Evolutionary conservation across 2,329 filamentous ascomycete species (phyloP), one percentile per base, ranked within the genome.

Genomic region (Chrysosporium keratinophilum): DNA sequence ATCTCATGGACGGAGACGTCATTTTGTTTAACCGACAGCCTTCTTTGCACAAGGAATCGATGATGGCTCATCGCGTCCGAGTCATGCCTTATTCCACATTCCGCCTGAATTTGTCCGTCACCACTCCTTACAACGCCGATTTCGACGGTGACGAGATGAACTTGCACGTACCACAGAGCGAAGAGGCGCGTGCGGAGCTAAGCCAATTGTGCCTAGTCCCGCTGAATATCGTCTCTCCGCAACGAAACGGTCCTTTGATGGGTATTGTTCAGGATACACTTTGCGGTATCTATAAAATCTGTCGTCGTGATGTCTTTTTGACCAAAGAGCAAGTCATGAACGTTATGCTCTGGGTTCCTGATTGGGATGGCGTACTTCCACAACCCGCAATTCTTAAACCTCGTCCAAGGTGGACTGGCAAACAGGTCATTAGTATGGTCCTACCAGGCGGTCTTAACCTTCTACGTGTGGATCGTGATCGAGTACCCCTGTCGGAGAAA

Each of bases 81-180:
- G 93, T 99, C 57, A 97, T 98, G 90, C 93, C 93, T 2, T 98
- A 95, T 71, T 98, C 93, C 5, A 99, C 93, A 1, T 99, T 99
- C 77, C 85, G 93, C 59, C 80, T 99, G 45, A 99, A 99, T 66
- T 72, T 98, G 62, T 98, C 93, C 0, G 93, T 98, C 65, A 98
- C 94, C 0, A 95, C 90, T 28, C 93, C 93, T 0, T 99, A 99
- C 78, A 99, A 99, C 74, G 93, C 93, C 63, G 93, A 98, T 87
- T 98, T 98, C 74, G 93, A 98, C 67, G 93, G 93, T 74, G 93
- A 98, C 69, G 93, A 99, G 73, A 99, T 99, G 93, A 99, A 99
- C 68, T 82, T 99, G 74, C 93, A 99, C 79, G 94, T 98, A 50
- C 94, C 93, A 3, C 93, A 99, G 67, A 93, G 87, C 37, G 90